Percentiles rank a stretch among this genome's conserved stretches.
These are phyloP conservation scores for Magnaporthiopsis rhizophila DNA, from an alignment of 2,329 filamentous ascomycete genomes.

Conservation along the genomic window DNA sequence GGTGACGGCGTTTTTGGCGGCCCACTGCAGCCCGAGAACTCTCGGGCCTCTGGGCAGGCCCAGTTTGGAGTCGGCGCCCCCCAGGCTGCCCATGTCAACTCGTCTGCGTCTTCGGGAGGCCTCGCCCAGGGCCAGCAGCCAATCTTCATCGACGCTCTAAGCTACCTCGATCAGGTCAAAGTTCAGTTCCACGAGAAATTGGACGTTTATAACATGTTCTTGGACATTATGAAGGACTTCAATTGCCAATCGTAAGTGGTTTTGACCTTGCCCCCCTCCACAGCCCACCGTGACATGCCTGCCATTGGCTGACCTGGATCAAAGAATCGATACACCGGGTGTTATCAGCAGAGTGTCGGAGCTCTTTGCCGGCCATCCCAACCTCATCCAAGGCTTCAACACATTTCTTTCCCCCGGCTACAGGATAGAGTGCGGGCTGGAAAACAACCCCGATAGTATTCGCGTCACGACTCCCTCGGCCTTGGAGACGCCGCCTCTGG, in stretches of 20 bases:
- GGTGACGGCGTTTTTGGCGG: conserved; percentile 58
- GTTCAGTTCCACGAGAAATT: conserved; percentile 95
- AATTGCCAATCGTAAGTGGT: conserved; percentile 82
- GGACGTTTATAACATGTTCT: conserved; percentile 92
- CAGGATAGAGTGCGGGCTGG: conserved; percentile 89
- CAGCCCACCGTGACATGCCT: neutral
- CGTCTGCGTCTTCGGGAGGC: conserved; percentile 40
- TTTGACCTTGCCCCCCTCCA: neutral
- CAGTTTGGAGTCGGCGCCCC: conserved; percentile 39
- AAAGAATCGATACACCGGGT: conserved; percentile 86
- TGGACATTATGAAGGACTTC: conserved; percentile 99
- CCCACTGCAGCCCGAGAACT: conserved; percentile 54
- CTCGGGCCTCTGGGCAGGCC: conserved; percentile 53
- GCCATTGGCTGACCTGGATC: conserved; percentile 12
- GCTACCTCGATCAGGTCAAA: conserved; percentile 96
- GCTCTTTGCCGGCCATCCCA: conserved; percentile 91
- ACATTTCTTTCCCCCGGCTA: conserved; percentile 95
- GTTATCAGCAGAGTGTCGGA: conserved; percentile 96
- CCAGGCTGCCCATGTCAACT: conserved; percentile 26
- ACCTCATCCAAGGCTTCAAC: conserved; percentile 94
- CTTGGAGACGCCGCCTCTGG: too few species aligned
- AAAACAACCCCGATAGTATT: conserved; percentile 91
- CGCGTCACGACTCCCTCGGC: conserved; percentile 94
- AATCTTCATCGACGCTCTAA: conserved; percentile 76
- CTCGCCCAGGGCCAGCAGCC: conserved; percentile 76